Evolutionary conservation across 2,329 filamentous ascomycete species (phyloP), one percentile per base, ranked within the genome.

Genomic region (Cladophialophora bantiana): DNA sequence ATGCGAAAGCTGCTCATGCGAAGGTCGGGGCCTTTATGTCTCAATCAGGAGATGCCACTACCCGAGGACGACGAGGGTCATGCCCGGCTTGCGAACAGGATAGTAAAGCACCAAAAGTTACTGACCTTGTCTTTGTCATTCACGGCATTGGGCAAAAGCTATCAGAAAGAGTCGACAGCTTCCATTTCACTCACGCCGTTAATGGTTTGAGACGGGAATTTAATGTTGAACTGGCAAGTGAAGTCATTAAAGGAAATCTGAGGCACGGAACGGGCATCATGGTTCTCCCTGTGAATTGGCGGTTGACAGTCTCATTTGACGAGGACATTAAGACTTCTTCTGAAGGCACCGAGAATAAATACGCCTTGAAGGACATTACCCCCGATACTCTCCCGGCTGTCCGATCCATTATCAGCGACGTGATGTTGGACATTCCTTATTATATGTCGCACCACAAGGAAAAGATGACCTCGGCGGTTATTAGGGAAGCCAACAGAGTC

Each of bases 391-490:
- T 99, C 35, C 94, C 94, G 0, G 93, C 92, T 0, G 90, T 99
- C n/a, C 89, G 95, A 54, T 92, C 91, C 75, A 88, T 99, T 76
- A 96, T 99, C 68, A 96, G 92, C 50, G 95, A 99, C 77, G 93
- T 99, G 73, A 97, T 99, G 93, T 90, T 98, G 58, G 95, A 99
- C 76, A 94, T 99, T 58, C 95, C 95, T 0, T 98, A 97, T 76
- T 99, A 98, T 80, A 89, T 99, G 80, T 98, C 94, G 0, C 91
- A 96, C 66, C 94, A 98, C 79, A 97, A 98, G 74, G 87, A 90
- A 3, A 97, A 93, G 78, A 98, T 99, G 94, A 91, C 97, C 59
- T 86, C 89, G 52, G 94, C 95, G 0, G 89, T 97, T 56, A 89
- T 96, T 48, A 86, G 86, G 66, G 95, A 99, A 80, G 94, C 95